Evolutionary conservation across 306 rosid genomes (phyloP), one percentile per base, ranked within the genome.

Genomic region (Inga laurina): DNA sequence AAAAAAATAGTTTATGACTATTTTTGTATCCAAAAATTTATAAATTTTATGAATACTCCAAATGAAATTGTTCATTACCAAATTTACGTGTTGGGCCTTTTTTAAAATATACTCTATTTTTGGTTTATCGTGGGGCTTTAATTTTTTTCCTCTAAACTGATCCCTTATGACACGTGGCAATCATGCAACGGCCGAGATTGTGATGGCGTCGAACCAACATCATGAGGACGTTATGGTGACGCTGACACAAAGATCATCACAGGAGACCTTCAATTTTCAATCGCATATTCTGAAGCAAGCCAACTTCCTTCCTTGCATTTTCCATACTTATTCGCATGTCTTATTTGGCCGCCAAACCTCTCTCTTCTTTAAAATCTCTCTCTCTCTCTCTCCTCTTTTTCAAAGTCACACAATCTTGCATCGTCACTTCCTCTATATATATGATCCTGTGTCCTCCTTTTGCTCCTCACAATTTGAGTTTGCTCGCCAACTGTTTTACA

Each of bases 191-290:
- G 59, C 24, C 2, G 7, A 76, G 48, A 80, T 80, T 43, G 24
- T 44, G 80, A 72, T 71, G 21, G 18, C 78, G 57, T 19, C 15
- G 51, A 48, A 22, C 32, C 41, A 43, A 78, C 94, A 84, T 94
- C 95, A 94, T 74, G 74, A 61, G 71, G 66, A 78, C 97, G 97
- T 87, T 86, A 84, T 81, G 88, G 81, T 90, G 94, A 91, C 97
- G 94, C 83, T 77, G 39, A 24, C 19, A 24, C 24, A 35, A 8
- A 21, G 62, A 67, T 52, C 72, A 13, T 43, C 24, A 21, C 74
- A 83, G 19, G 14, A 34, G 59, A 43, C 19, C 5, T 3, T 41
- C 66, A 59, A n/a, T 57, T 8, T 19, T 7, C 13, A 41, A 71
- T 83, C 75, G 87, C 90, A 80, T 69, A 74, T 78, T 71, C 62